Evolutionary conservation across 2,329 filamentous ascomycete species (phyloP).

Genomic region (Trematosphaeria pertusa): DNA sequence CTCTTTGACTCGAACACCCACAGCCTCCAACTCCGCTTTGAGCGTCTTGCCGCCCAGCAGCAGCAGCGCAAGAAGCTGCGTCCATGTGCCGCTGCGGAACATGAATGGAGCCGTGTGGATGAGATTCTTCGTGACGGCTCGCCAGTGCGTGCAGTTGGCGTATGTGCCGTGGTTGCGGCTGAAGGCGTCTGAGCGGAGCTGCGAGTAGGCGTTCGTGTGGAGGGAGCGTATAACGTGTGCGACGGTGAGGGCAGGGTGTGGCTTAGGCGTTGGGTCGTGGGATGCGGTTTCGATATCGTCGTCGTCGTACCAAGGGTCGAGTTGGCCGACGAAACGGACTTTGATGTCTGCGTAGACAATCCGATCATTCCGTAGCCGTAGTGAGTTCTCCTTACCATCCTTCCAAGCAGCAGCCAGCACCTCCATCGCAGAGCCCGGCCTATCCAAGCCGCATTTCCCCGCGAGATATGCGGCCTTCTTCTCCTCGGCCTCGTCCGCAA

Average conservation of each 20-base stretch:
- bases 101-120: slow-evolving; percentile 11
- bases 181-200: slow-evolving; percentile 8
- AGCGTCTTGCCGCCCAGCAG: slow-evolving; percentile 7
- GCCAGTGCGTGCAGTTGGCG: slow-evolving; percentile 1
- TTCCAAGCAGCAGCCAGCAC: slow-evolving; percentile 1
- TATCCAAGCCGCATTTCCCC: not conserved
- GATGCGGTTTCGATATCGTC: not conserved
- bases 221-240: slow-evolving; percentile 1
- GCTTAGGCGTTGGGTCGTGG: no score
- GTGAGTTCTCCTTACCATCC: not conserved
- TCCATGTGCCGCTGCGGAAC: slow-evolving; percentile 14
- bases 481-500: not conserved
- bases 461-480: not conserved
- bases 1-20: slow-evolving; percentile 11
- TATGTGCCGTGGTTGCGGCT: slow-evolving; percentile 1
- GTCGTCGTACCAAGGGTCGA: slow-evolving; percentile 5
- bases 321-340: slow-evolving; percentile 7
- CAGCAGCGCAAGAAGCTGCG: slow-evolving; percentile 11
- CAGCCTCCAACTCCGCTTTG: not conserved
- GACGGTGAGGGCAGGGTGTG: not conserved
- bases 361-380: not conserved
- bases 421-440: slow-evolving; percentile 1
- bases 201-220: not conserved
- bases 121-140: not conserved
- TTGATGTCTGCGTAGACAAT: slow-evolving; percentile 4